Evolutionary conservation across 805 yeast genomes (phyloP).

Genomic region (Maudiozyma saulgeensis): DNA sequence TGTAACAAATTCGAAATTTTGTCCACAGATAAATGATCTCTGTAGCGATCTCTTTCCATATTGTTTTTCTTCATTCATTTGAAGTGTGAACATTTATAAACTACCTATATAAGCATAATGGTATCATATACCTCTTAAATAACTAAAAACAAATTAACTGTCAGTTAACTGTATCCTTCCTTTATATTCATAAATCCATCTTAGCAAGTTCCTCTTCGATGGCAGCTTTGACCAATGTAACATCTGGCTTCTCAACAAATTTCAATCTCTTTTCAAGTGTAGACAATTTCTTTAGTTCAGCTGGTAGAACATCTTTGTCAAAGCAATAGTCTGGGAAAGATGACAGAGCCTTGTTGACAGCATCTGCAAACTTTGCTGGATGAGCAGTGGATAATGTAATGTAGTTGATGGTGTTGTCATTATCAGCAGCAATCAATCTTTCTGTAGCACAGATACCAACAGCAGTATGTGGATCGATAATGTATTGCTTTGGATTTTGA

Average conservation of each 20-base stretch:
- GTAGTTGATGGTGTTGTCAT: constrained; percentile 36
- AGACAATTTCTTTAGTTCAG: constrained; percentile 66
- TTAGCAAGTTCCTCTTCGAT: constrained; percentile 63
- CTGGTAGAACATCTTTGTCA: constrained; percentile 82
- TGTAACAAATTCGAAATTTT: not conserved
- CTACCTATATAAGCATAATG: not conserved
- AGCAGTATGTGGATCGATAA: constrained; percentile 93
- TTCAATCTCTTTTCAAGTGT: constrained; percentile 65
- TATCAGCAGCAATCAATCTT: constrained; percentile 44
- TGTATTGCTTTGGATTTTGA: constrained; percentile 51
- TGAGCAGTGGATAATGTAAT: constrained; percentile 93
- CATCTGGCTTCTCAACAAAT: constrained; percentile 60
- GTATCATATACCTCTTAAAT: not conserved
- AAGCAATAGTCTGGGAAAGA: constrained; percentile 68
- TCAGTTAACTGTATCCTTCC: not conserved
- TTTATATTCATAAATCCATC: constrained; percentile 28
- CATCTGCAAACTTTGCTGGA: constrained; percentile 97
- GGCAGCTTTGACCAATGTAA: constrained; percentile 62
- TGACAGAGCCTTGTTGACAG: constrained; percentile 72
- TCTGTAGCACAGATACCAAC: constrained; percentile 82
- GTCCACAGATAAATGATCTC: not conserved
- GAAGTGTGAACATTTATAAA: constrained; percentile 1
- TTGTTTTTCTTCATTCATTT: constrained; percentile 1
- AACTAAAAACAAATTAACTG: not conserved
- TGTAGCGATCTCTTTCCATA: not conserved